Base-by-base conservation (phyloP, 257 asterid genomes). In the Primulina tabacum region DNA sequence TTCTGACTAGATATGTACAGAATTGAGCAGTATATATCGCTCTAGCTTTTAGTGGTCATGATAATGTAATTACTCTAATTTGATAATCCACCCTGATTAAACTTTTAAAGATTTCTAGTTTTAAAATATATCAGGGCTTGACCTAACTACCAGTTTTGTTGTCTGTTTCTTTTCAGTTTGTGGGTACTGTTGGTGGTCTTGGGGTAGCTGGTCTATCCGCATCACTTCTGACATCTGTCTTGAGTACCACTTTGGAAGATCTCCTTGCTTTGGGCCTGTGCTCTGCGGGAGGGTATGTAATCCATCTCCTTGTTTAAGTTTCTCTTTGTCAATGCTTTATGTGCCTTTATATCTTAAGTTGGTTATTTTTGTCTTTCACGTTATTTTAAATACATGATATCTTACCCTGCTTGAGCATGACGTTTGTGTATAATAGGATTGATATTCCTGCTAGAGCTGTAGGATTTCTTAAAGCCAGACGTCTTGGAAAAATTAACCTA, bases 151-250 rank as follows among this genome's bases (percentile, higher is more conserved):
- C n/a, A 52, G 67, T 61, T 43, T 64, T 74, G 68, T 61, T 26
- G n/a, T 37, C 67, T 62, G 76, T 76, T 59, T 63, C 11, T 73
- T 64, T 76, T 77, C 96, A 94, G 98, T 82, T 92, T 72, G 62
- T 94, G 82, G 89, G 85, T 53, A 83, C 97, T 76, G 87, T 80
- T 72, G 97, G 99, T 61, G 96, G 98, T 68, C 82, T 94, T 56
- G 99, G 97, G 61, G 92, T 87, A 70, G 97, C 99, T 61, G 98
- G 97, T 72, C 79, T 94, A 58, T 91, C 98, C 71, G 98, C 98
- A 53, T 91, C 98, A 9, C 94, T 94, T 66, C 76, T 94, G 82
- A 94, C 97, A 59, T 94, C 99, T 77, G 84, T 94, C 74, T 76
- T 94, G 79, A 90, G 91, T 17, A 86, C 89, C 60, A 87, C 97